Percentiles rank a stretch among this genome's conserved stretches.
phyloP scores from a whole-genome alignment of 2,329 filamentous ascomycete species.

The Aspergillus proliferans region DNA sequence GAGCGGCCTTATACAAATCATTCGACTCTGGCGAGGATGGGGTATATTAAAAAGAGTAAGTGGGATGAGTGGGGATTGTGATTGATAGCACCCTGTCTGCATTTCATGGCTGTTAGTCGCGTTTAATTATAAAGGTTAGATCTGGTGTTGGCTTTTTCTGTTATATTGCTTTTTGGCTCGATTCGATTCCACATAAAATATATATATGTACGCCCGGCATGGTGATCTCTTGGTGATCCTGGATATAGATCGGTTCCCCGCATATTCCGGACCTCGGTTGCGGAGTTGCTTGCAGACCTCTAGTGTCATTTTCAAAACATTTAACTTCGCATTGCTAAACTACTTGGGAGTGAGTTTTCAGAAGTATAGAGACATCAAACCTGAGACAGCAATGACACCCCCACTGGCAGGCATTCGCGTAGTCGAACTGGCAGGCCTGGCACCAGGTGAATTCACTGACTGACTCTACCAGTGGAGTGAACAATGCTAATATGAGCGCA shows the following conservation, averaged over 20 bases:
- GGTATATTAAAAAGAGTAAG: not conserved
- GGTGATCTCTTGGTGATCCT: not conserved
- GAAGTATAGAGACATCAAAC: not conserved
- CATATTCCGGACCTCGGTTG: slow-evolving; percentile 20
- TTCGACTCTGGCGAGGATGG: not conserved
- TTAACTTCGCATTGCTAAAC: not conserved
- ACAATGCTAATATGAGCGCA: slow-evolving; percentile 29
- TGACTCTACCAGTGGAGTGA: not conserved
- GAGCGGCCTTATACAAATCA: not conserved
- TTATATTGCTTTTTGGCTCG: not conserved
- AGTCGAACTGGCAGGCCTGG: slow-evolving; percentile 60
- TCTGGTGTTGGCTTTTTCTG: not conserved
- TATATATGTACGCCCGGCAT: not conserved
- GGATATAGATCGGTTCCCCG: slow-evolving; percentile 11
- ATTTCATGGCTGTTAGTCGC: no score
- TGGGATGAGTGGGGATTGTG: no score
- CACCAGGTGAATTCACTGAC: slow-evolving; percentile 50
- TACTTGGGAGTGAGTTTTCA: not conserved
- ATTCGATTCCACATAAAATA: not conserved
- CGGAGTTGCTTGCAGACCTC: slow-evolving; percentile 1
- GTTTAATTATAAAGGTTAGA: no score
- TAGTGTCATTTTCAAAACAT: not conserved
- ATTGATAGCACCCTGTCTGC: no score
- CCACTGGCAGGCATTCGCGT: slow-evolving; percentile 57
- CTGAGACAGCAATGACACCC: slow-evolving; percentile 33